phyloP scores from a whole-genome alignment of 2,329 filamentous ascomycete genomes.

The Phyllosticta citrichinensis region DNA sequence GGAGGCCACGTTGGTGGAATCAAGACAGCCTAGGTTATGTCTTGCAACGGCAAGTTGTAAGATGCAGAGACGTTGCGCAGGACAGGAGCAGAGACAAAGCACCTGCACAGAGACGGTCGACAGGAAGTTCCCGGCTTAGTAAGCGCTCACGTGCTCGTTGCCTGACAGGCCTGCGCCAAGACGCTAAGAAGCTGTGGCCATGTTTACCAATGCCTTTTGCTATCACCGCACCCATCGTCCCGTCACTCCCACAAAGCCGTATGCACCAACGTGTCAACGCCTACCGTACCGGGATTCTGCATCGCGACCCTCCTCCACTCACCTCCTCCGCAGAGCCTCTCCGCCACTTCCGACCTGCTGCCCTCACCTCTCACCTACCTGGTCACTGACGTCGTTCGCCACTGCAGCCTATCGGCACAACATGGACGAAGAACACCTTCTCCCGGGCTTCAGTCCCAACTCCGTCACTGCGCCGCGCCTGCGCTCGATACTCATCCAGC shows the following conservation, averaged over 20 bases:
- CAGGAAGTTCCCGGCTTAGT: not conserved
- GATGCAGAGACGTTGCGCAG: not conserved
- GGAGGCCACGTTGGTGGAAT: not conserved
- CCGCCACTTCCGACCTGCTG: not conserved
- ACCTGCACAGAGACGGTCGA: too few species aligned
- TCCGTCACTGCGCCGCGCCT: conserved; percentile 78
- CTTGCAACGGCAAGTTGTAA: not conserved
- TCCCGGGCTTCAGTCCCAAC: conserved; percentile 74
- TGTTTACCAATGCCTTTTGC: conserved; percentile 1
- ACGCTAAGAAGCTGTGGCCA: conserved; percentile 3
- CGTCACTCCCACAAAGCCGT: not conserved
- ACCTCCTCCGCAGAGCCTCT: not conserved
- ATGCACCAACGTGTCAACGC: not conserved
- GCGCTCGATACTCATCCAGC: conserved; percentile 81
- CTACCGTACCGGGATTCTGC: not conserved
- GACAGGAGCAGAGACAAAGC: not conserved
- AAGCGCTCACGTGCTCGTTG: not conserved
- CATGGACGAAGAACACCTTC: conserved; percentile 59
- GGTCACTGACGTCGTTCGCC: conserved; percentile 7
- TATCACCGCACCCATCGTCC: not conserved
- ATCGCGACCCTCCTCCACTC: not conserved
- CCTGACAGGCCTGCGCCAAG: conserved; percentile 3
- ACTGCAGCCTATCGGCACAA: conserved; percentile 12
- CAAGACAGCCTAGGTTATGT: not conserved
- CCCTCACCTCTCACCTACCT: not conserved